These are phyloP conservation scores for Phoenix dactylifera DNA, from an alignment of 176 grass and related monocot species.

Conservation along the genomic window DNA sequence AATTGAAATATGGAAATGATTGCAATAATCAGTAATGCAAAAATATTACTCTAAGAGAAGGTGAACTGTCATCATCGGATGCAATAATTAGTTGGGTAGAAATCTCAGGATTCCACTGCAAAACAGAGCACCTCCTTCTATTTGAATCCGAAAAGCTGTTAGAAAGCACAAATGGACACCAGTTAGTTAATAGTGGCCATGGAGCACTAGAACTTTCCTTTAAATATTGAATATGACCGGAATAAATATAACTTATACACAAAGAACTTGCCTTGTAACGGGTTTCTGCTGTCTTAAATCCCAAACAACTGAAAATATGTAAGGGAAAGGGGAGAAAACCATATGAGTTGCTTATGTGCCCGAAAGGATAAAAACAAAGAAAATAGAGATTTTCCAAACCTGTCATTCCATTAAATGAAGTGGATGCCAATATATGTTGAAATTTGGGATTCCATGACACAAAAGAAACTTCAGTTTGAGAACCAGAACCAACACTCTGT, in stretches of 20 bases:
- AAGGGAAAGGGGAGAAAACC: constrained; percentile 6
- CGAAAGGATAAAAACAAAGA: constrained; percentile 3
- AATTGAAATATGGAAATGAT: not conserved
- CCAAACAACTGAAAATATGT: constrained; percentile 72
- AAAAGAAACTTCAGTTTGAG: constrained; percentile 84
- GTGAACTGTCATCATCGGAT: constrained; percentile 91
- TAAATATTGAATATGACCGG: constrained; percentile 2
- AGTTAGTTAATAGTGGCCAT: too few species aligned
- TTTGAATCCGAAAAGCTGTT: constrained; percentile 89
- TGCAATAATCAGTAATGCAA: not conserved
- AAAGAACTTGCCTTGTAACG: constrained; percentile 63
- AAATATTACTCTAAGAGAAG: constrained; percentile 77
- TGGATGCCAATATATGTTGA: constrained; percentile 81
- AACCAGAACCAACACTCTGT: constrained; percentile 78
- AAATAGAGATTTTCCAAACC: constrained; percentile 28
- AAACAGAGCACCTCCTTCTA: constrained; percentile 84
- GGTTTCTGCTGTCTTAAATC: constrained; percentile 88
- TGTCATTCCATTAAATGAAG: constrained; percentile 91
- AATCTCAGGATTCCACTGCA: constrained; percentile 95
- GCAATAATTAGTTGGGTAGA: constrained; percentile 91
- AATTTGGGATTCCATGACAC: constrained; percentile 96
- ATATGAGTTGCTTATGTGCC: constrained; percentile 20
- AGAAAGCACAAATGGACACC: constrained; percentile 3
- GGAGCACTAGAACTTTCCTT: too few species aligned
- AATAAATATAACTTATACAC: constrained; percentile 4